phyloP scores from a whole-genome alignment of 345 rosid genomes.

The Gossypium australe region DNA sequence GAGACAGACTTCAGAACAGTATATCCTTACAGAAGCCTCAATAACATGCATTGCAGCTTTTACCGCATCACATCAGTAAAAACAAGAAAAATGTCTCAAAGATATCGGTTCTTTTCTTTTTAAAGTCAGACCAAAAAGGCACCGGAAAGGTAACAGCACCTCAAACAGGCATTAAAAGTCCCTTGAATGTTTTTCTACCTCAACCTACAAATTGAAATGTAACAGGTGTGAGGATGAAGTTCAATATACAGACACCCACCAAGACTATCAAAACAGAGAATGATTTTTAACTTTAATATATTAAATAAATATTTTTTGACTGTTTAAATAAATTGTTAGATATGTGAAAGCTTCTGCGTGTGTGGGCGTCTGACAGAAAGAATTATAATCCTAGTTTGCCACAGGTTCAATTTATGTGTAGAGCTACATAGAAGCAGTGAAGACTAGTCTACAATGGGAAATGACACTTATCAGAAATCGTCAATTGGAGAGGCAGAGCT shows the following conservation, averaged over 20 bases:
- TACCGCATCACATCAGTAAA: neutral
- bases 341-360: neutral
- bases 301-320: neutral
- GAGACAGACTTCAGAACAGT: slow-evolving; percentile 1
- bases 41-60: slow-evolving; percentile 1
- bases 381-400: neutral
- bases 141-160: neutral
- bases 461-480: neutral
- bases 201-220: slow-evolving; percentile 33
- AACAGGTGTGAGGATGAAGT: neutral
- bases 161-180: slow-evolving; percentile 23
- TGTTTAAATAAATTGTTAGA: neutral
- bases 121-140: neutral
- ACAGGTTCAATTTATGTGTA: neutral
- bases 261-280: neutral
- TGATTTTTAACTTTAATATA: neutral
- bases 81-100: neutral
- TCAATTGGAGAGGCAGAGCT: neutral
- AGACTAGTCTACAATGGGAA: neutral
- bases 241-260: neutral
- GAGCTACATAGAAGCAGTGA: neutral
- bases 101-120: neutral
- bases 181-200: slow-evolving; percentile 42
- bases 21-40: neutral
- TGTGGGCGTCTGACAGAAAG: neutral